Conservation (phyloP, 257 asterid genomes). For the Jacaranda copaia region DNA sequence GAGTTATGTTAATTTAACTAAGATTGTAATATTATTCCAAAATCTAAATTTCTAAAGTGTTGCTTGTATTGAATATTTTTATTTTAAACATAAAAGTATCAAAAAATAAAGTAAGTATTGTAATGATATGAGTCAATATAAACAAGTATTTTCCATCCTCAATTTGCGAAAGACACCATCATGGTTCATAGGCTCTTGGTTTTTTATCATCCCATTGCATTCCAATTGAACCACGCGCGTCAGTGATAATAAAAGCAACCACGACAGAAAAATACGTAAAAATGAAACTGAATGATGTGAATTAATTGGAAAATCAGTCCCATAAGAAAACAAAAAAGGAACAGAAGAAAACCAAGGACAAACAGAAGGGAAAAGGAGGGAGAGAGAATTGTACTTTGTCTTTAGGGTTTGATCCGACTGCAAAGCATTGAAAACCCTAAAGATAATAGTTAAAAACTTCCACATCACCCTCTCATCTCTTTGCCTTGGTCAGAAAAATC, state of each 20-base stretch:
- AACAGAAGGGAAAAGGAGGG: neutral
- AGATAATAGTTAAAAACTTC: conserved; percentile 9
- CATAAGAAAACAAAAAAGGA: neutral
- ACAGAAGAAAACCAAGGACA: neutral
- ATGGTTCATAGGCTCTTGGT: neutral
- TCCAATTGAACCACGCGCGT: conserved; percentile 26
- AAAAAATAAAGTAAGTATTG: too few relatives aligned
- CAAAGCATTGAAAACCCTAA: conserved; percentile 44
- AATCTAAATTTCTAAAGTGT: too few relatives aligned
- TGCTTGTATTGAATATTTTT: too few relatives aligned
- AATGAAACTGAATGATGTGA: neutral
- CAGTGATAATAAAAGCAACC: neutral
- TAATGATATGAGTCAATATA: neutral
- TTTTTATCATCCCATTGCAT: neutral
- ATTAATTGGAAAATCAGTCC: neutral
- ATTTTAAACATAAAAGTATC: too few relatives aligned
- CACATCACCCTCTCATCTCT: conserved; percentile 21
- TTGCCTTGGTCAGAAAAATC: neutral
- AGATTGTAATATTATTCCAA: too few relatives aligned
- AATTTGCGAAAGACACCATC: neutral
- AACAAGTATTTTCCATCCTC: neutral
- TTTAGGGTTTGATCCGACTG: conserved; percentile 50
- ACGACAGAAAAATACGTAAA: neutral
- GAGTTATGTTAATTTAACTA: too few relatives aligned
- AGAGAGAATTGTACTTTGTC: conserved; percentile 35